Evolutionary conservation across 2,329 filamentous ascomycete species (phyloP).

Genomic region (Fusarium nygamai): DNA sequence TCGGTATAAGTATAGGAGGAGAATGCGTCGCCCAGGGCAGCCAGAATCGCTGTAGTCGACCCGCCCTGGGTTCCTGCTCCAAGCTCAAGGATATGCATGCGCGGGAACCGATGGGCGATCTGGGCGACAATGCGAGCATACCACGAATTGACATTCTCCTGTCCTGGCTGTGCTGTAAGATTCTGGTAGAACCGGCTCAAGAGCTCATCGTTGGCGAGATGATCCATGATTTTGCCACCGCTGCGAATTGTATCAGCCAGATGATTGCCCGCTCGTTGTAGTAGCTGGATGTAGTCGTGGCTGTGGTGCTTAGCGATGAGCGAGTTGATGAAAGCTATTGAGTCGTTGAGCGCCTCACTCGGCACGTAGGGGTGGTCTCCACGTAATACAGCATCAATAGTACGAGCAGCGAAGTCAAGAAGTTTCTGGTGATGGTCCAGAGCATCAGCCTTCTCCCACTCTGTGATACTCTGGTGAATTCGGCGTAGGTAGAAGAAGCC

Average conservation of each 20-base stretch:
- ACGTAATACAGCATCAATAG: neutral
- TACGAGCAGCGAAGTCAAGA: neutral
- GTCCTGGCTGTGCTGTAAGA: neutral
- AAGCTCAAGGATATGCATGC: neutral
- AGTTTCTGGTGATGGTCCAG: neutral
- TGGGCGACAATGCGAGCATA: neutral
- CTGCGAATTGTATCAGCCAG: constrained; percentile 48
- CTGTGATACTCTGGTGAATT: neutral
- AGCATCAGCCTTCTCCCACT: neutral
- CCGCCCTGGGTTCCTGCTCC: neutral
- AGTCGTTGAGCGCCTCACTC: neutral
- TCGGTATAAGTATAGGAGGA: constrained; percentile 6
- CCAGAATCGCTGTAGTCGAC: neutral
- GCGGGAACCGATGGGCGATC: neutral
- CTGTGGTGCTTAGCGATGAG: neutral
- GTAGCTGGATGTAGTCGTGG: neutral
- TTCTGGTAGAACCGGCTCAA: neutral
- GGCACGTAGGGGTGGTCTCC: neutral
- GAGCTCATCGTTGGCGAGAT: constrained; percentile 43
- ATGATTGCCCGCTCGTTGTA: constrained; percentile 29
- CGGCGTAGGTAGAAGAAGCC: neutral
- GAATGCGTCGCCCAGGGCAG: neutral
- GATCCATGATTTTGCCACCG: constrained; percentile 49
- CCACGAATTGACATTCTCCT: neutral
- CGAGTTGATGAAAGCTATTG: neutral